A percentile compares a stretch with the other conserved stretches of the same genome.
These are phyloP conservation scores for Fusarium concolor DNA, from an alignment of 2,329 filamentous ascomycete genomes.

Conservation along the genomic window DNA sequence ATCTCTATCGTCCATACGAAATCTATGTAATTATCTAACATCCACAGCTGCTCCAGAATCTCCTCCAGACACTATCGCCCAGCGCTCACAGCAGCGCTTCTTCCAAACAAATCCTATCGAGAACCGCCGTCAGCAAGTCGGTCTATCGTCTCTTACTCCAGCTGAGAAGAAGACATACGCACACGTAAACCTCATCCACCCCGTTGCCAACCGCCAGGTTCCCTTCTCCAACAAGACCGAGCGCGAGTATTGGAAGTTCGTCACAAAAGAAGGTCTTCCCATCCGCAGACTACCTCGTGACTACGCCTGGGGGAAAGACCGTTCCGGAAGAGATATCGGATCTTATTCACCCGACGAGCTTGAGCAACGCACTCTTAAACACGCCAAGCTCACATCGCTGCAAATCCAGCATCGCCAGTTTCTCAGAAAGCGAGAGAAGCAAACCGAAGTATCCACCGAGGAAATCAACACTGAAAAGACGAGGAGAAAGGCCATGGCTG, in stretches of 20 bases:
- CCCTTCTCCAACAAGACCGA: slow-evolving; percentile 60
- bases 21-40: slow-evolving; percentile 1
- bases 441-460: slow-evolving; percentile 45
- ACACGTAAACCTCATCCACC: slow-evolving; percentile 59
- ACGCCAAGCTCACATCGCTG: slow-evolving; percentile 57
- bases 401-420: slow-evolving; percentile 60
- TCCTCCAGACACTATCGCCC: slow-evolving; percentile 59
- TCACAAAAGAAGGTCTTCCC: slow-evolving; percentile 64
- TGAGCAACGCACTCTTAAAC: slow-evolving; percentile 56
- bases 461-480: slow-evolving; percentile 60
- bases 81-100: slow-evolving; percentile 61
- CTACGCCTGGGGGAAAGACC: slow-evolving; percentile 64
- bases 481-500: slow-evolving; percentile 64
- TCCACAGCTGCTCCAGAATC: slow-evolving; percentile 47
- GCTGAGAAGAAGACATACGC: slow-evolving; percentile 63
- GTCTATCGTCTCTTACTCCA: slow-evolving; percentile 58
- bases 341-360: slow-evolving; percentile 62
- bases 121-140: slow-evolving; percentile 57
- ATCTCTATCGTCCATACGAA: background rate
- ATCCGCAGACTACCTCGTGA: slow-evolving; percentile 56
- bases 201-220: slow-evolving; percentile 53
- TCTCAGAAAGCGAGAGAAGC: slow-evolving; percentile 50
- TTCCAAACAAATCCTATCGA: slow-evolving; percentile 64
- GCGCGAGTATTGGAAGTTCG: slow-evolving; percentile 68
- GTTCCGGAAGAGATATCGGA: slow-evolving; percentile 61